Evolutionary conservation across 371 early-diverging fungal species (phyloP).

Genomic region (Vairimorpha necatrix): DNA sequence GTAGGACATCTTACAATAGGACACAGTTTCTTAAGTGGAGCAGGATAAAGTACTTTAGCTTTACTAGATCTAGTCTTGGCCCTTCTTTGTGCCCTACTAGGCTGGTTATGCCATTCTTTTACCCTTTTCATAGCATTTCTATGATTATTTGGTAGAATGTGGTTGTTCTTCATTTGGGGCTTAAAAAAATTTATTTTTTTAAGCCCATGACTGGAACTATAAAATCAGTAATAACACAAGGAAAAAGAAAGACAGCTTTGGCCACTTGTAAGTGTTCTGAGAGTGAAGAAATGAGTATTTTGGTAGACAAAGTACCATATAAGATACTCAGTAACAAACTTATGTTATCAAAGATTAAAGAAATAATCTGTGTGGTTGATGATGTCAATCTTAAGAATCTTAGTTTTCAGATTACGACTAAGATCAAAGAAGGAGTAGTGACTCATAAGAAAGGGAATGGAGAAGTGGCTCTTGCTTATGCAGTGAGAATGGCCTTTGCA

Average conservation of each 20-base stretch:
- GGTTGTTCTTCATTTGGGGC: slow-evolving; percentile 74
- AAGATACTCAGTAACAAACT: slow-evolving; percentile 88
- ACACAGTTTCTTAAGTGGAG: slow-evolving; percentile 88
- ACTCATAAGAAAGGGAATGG: slow-evolving; percentile 70
- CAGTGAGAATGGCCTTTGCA: slow-evolving; percentile 97
- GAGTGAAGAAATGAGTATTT: slow-evolving; percentile 81
- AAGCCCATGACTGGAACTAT: slow-evolving; percentile 18
- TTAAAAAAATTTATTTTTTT: slow-evolving; percentile 50
- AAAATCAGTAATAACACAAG: slow-evolving; percentile 56
- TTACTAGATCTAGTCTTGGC: slow-evolving; percentile 79
- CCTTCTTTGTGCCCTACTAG: slow-evolving; percentile 83
- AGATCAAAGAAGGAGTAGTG: slow-evolving; percentile 66
- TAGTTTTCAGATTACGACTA: slow-evolving; percentile 89
- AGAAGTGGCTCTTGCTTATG: slow-evolving; percentile 82
- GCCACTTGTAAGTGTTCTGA: slow-evolving; percentile 95
- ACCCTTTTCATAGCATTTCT: slow-evolving; percentile 95
- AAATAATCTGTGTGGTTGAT: slow-evolving; percentile 90
- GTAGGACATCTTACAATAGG: slow-evolving; percentile 95
- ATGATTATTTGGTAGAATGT: slow-evolving; percentile 89
- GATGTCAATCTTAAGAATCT: slow-evolving; percentile 85
- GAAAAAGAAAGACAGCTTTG: slow-evolving; percentile 88
- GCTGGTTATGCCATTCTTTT: slow-evolving; percentile 98
- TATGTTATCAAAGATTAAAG: slow-evolving; percentile 91
- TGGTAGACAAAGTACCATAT: slow-evolving; percentile 91
- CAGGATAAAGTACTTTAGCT: slow-evolving; percentile 88